Evolutionary conservation across 2,329 filamentous ascomycete species (phyloP).

Genomic region (Fusarium palustre): DNA sequence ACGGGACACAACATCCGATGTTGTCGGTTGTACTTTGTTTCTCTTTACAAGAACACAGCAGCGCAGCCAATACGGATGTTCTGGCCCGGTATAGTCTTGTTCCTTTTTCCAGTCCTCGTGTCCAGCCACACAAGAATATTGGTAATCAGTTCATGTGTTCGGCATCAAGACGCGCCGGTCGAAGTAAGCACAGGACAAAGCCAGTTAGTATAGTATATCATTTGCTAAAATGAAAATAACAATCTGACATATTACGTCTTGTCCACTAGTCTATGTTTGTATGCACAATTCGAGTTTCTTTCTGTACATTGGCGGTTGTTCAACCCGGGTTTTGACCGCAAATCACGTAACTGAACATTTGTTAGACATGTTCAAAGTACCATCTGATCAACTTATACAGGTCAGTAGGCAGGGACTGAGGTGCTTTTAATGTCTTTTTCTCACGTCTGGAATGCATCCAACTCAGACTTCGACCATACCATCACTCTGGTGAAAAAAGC

Average conservation of each 20-base stretch:
- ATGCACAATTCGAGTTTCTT: neutral
- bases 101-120: neutral
- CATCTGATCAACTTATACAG: constrained; percentile 27
- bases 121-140: neutral
- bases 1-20: neutral
- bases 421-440: constrained; percentile 45
- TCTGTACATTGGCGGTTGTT: neutral
- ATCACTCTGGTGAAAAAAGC: constrained; percentile 45
- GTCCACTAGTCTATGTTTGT: neutral
- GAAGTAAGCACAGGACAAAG: neutral
- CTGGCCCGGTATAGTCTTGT: neutral
- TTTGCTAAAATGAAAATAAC: neutral
- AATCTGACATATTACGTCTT: neutral
- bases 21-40: neutral
- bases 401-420: constrained; percentile 47
- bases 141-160: neutral
- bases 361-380: neutral
- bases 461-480: constrained; percentile 44
- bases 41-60: neutral
- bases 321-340: constrained; percentile 3
- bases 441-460: constrained; percentile 40
- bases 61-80: neutral
- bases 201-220: too few species aligned
- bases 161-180: neutral
- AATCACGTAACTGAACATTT: neutral